Evolutionary conservation across 2,329 filamentous ascomycete genomes (phyloP).

Genomic region (Chalara sp.): DNA sequence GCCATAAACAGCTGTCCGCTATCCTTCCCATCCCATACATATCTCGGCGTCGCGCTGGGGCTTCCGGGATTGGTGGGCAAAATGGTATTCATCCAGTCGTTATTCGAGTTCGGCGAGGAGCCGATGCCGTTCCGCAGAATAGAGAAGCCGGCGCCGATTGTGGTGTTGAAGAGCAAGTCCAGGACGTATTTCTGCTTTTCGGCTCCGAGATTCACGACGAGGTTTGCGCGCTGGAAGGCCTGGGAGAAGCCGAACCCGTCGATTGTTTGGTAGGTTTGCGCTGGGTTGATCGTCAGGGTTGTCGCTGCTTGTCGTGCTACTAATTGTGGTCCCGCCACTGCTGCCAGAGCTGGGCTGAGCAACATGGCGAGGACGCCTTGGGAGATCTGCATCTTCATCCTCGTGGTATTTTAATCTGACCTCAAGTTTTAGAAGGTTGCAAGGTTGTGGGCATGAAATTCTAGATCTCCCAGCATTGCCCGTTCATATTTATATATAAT

Average conservation of each 20-base stretch:
- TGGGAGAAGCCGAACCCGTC: slow-evolving; percentile 43
- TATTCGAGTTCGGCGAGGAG: slow-evolving; percentile 17
- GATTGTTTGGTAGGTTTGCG: slow-evolving; percentile 27
- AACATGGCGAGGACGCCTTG: too few relatives aligned
- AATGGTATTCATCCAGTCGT: slow-evolving; percentile 29
- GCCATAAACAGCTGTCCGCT: slow-evolving; percentile 23
- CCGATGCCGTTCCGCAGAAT: slow-evolving; percentile 45
- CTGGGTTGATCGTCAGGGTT: too few relatives aligned
- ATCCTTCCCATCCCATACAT: slow-evolving; percentile 40
- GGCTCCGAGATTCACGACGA: slow-evolving; percentile 15
- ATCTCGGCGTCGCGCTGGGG: slow-evolving; percentile 33
- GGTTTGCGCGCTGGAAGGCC: slow-evolving; percentile 29
- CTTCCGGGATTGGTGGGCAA: slow-evolving; percentile 37
- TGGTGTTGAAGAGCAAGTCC: slow-evolving; percentile 38
- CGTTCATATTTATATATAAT: too few relatives aligned
- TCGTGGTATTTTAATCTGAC: too few relatives aligned
- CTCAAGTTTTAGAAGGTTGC: too few relatives aligned
- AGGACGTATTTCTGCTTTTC: slow-evolving; percentile 35
- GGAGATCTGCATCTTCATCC: too few relatives aligned
- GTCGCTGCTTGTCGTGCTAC: too few relatives aligned
- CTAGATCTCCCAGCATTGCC: too few relatives aligned
- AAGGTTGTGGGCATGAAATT: too few relatives aligned
- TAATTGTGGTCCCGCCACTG: too few relatives aligned
- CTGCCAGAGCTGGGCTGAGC: too few relatives aligned
- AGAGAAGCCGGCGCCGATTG: slow-evolving; percentile 39